These are phyloP conservation scores for Lodderomyces pseudojiufengensis DNA, from an alignment of 1,139 yeast genomes.

Conservation along the genomic window DNA sequence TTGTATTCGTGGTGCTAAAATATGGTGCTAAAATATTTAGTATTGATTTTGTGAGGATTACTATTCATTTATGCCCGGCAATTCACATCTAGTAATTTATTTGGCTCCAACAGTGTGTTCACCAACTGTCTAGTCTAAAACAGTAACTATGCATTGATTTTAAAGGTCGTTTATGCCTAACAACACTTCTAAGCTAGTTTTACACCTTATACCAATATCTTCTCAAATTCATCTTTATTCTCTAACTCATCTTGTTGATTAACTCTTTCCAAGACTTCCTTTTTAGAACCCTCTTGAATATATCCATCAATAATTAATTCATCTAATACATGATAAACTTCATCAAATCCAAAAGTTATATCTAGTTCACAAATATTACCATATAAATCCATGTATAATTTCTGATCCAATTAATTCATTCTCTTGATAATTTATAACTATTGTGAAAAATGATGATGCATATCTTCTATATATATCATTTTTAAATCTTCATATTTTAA, in stretches of 20 bases:
- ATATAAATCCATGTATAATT: slow-evolving; percentile 79
- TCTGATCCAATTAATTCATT: slow-evolving; percentile 87
- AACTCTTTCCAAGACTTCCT: slow-evolving; percentile 73
- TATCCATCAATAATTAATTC: slow-evolving; percentile 84
- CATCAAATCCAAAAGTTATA: slow-evolving; percentile 90
- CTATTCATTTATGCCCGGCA: too few species aligned
- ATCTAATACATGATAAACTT: slow-evolving; percentile 88
- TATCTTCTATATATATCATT: slow-evolving; percentile 85
- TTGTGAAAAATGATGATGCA: slow-evolving; percentile 86
- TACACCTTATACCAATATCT: slow-evolving; percentile 34
- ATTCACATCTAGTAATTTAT: too few species aligned
- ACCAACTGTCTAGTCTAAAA: too few species aligned
- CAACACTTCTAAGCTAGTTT: too few species aligned
- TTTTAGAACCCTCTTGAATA: slow-evolving; percentile 76
- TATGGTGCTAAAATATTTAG: too few species aligned
- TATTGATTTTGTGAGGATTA: too few species aligned
- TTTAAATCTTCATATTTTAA: slow-evolving; percentile 87
- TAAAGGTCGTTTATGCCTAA: too few species aligned
- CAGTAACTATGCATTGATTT: too few species aligned
- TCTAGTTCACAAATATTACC: slow-evolving; percentile 96
- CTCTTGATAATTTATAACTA: slow-evolving; percentile 79
- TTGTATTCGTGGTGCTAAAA: too few species aligned
- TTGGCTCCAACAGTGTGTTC: too few species aligned
- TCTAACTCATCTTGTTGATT: slow-evolving; percentile 70
- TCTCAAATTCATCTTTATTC: slow-evolving; percentile 49